Evolutionary conservation across 345 rosid species (phyloP).

Genomic region (Psidium friedrichsthalianum): DNA sequence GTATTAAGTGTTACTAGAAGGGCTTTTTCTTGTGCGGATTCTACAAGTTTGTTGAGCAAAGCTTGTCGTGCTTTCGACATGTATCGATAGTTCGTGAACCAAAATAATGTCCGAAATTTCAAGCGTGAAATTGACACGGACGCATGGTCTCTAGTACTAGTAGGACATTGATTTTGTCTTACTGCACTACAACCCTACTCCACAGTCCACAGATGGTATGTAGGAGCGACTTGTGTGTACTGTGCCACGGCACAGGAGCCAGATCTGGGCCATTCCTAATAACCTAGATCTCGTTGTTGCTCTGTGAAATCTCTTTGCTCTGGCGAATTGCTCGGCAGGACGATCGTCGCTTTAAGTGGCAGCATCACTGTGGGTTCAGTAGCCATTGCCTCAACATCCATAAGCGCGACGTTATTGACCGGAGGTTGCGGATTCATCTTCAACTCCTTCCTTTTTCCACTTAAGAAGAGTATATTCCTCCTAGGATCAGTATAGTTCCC

Average conservation of each 20-base stretch:
- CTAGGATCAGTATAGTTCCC: slow-evolving; percentile 23
- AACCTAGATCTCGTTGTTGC: neutral
- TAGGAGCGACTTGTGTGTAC: neutral
- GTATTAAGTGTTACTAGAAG: neutral
- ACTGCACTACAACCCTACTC: too few species aligned
- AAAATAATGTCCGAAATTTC: neutral
- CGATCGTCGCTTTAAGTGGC: neutral
- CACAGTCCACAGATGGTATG: too few species aligned
- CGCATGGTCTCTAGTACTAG: too few species aligned
- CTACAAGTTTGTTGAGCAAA: neutral
- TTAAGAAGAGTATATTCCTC: slow-evolving; percentile 34
- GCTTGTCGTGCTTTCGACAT: neutral
- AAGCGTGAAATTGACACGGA: neutral
- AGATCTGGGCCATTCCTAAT: neutral
- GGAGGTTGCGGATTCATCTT: neutral
- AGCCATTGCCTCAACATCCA: neutral
- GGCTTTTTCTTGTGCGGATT: neutral
- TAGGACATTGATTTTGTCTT: too few species aligned
- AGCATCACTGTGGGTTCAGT: neutral
- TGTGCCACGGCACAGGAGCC: neutral
- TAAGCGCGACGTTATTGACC: neutral
- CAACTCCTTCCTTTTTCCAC: slow-evolving; percentile 22
- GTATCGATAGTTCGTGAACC: neutral
- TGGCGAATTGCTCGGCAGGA: neutral
- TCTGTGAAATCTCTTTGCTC: neutral